A percentile compares a stretch with the other conserved stretches of the same genome.
These are phyloP conservation scores for Balansia obtecta DNA, from an alignment of 2,329 filamentous ascomycete species.

Conservation along the genomic window DNA sequence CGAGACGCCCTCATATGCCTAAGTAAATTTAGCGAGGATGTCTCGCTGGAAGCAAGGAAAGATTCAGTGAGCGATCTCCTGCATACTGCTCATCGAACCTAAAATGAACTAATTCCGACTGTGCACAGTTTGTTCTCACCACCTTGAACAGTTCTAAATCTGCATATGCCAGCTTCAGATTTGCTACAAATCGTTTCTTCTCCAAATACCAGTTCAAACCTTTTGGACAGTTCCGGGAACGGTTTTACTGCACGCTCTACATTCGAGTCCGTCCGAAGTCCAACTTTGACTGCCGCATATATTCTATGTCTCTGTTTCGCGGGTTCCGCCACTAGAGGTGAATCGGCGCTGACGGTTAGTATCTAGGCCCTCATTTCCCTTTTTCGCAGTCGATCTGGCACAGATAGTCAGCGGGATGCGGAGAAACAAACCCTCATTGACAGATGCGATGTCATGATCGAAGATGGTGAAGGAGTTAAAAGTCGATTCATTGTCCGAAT, in stretches of 20 bases:
- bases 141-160: constrained; percentile 72
- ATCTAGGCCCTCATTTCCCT: constrained; percentile 54
- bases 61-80: constrained; percentile 42
- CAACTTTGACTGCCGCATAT: too few species aligned
- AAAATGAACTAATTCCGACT: background rate
- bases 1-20: constrained; percentile 65
- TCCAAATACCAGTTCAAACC: constrained; percentile 56
- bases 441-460: constrained; percentile 59
- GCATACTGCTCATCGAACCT: background rate
- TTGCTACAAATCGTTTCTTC: constrained; percentile 59
- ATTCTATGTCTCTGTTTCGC: too few species aligned
- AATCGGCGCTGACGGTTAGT: background rate
- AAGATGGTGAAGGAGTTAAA: constrained; percentile 57
- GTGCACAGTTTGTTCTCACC: constrained; percentile 52
- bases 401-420: constrained; percentile 42
- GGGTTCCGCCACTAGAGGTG: background rate
- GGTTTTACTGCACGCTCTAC: constrained; percentile 65
- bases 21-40: constrained; percentile 67
- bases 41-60: constrained; percentile 59
- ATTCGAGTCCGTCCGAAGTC: constrained; percentile 41
- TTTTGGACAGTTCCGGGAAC: constrained; percentile 35
- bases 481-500: constrained; percentile 66
- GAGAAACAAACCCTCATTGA: constrained; percentile 62
- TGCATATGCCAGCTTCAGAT: constrained; percentile 61
- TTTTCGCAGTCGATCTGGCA: constrained; percentile 52